Conservation (phyloP, 2,329 filamentous ascomycete genomes). For the Drechslerella dactyloides region DNA sequence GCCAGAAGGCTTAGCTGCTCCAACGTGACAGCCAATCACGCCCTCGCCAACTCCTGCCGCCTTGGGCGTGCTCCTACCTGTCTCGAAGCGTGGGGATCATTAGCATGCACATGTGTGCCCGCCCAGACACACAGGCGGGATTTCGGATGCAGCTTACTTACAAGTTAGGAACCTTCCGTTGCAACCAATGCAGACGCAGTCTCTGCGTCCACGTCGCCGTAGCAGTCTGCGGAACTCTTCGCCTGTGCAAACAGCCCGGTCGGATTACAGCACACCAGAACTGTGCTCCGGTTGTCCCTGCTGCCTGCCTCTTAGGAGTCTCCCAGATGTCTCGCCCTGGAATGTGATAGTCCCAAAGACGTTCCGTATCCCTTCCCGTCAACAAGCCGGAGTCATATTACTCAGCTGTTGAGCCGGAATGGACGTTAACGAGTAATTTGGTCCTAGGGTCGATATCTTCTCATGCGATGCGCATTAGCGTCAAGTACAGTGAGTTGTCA, state of each 20-base stretch:
- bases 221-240: constrained; percentile 27
- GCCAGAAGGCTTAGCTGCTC: constrained; percentile 49
- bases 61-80: constrained; percentile 34
- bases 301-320: constrained; percentile 4
- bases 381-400: constrained; percentile 28
- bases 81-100: constrained; percentile 37
- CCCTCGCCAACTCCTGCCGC: constrained; percentile 26
- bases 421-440: constrained; percentile 7
- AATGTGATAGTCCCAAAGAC: constrained; percentile 24
- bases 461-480: constrained; percentile 47
- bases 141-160: constrained; percentile 34
- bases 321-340: constrained; percentile 11
- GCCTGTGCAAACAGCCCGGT: constrained; percentile 7
- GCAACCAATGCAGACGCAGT: constrained; percentile 20
- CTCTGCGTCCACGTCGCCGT: constrained; percentile 37
- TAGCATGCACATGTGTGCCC: constrained; percentile 1
- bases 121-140: constrained; percentile 16
- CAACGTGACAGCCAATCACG: constrained; percentile 39
- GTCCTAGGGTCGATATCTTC: constrained; percentile 15
- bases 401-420: constrained; percentile 3
- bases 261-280: constrained; percentile 1
- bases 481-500: constrained; percentile 48
- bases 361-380: constrained; percentile 20
- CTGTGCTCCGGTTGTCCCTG: not conserved
- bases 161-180: constrained; percentile 27